Percentiles rank a stretch among this genome's conserved stretches.
Evolutionary conservation across 495 filamentous ascomycete genomes (phyloP).

Genomic region (Penicillium angulare): DNA sequence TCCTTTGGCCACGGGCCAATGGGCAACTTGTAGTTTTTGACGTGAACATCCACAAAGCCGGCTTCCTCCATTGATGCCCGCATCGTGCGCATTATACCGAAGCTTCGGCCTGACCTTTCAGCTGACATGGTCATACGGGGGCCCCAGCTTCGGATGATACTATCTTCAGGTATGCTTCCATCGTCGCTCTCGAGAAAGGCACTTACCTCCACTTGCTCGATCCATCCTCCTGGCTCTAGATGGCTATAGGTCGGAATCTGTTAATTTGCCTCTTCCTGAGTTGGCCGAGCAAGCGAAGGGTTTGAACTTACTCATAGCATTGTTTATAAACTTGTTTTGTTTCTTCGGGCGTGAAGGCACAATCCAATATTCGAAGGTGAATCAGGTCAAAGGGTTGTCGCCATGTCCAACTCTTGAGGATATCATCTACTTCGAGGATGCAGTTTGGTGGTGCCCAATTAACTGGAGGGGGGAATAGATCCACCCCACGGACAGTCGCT

Average conservation of each 20-base stretch:
- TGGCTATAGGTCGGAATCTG: background rate
- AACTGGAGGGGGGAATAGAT: conserved; percentile 5
- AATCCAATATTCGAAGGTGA: conserved; percentile 11
- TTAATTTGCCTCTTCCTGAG: background rate
- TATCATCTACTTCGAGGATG: conserved; percentile 8
- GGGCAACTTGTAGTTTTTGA: conserved; percentile 2
- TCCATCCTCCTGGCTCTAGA: conserved; percentile 44
- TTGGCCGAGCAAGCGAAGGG: too few species aligned
- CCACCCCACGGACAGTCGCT: conserved; percentile 7
- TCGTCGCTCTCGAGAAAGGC: conserved; percentile 40
- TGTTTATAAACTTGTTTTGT: background rate
- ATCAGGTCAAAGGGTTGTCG: conserved; percentile 5
- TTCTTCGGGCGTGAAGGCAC: background rate
- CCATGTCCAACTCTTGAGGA: conserved; percentile 5
- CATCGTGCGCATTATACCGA: background rate
- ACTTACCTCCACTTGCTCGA: conserved; percentile 51
- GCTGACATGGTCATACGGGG: background rate
- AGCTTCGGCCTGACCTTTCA: background rate
- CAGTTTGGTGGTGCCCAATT: conserved; percentile 6
- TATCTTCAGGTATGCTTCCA: conserved; percentile 3
- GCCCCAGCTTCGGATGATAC: conserved; percentile 1
- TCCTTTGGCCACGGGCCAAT: conserved; percentile 4
- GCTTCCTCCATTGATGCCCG: background rate
- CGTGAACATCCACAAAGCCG: conserved; percentile 1
- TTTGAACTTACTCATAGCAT: conserved; percentile 4